Evolutionary conservation across 495 filamentous ascomycete species (phyloP).

Genomic region (Darksidea phi): DNA sequence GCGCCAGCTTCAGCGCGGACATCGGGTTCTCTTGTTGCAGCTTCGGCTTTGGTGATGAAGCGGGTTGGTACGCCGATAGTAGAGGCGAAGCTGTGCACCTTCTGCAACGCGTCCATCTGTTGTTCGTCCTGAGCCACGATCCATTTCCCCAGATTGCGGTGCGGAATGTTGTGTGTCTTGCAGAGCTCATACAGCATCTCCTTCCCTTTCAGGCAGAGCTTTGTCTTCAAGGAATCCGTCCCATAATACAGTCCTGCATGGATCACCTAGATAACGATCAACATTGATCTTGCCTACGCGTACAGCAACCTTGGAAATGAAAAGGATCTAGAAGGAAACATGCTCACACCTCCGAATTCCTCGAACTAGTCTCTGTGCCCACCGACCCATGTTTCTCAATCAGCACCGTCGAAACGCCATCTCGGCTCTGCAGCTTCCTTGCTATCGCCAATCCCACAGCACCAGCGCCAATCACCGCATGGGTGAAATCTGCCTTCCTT

Average conservation of each 20-base stretch:
- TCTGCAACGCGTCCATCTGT: conserved; percentile 65
- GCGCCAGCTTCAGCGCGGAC: conserved; percentile 69
- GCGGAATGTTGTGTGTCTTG: conserved; percentile 60
- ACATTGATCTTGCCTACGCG: too few relatives aligned
- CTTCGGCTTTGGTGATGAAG: conserved; percentile 63
- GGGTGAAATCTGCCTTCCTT: conserved; percentile 69
- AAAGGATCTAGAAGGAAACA: too few relatives aligned
- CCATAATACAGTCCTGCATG: conserved; percentile 96
- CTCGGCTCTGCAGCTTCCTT: conserved; percentile 63
- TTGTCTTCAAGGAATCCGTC: conserved; percentile 70
- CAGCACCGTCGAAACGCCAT: conserved; percentile 68
- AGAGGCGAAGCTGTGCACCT: conserved; percentile 64
- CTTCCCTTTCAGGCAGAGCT: conserved; percentile 75
- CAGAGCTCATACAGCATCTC: conserved; percentile 79
- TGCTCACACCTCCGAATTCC: conserved; percentile 74
- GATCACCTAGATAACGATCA: too few relatives aligned
- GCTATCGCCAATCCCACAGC: conserved; percentile 92
- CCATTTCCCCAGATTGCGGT: conserved; percentile 85
- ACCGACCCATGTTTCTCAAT: conserved; percentile 75
- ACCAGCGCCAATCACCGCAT: conserved; percentile 86
- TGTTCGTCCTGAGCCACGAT: conserved; percentile 78
- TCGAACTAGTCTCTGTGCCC: conserved; percentile 87
- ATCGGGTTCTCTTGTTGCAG: conserved; percentile 64
- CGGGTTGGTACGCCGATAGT: conserved; percentile 69
- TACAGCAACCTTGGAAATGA: too few relatives aligned